A percentile compares a stretch with the other conserved stretches of the same genome.
Conservation (phyloP, 129 eudicot genomes). For the Artemisia tridentata region DNA sequence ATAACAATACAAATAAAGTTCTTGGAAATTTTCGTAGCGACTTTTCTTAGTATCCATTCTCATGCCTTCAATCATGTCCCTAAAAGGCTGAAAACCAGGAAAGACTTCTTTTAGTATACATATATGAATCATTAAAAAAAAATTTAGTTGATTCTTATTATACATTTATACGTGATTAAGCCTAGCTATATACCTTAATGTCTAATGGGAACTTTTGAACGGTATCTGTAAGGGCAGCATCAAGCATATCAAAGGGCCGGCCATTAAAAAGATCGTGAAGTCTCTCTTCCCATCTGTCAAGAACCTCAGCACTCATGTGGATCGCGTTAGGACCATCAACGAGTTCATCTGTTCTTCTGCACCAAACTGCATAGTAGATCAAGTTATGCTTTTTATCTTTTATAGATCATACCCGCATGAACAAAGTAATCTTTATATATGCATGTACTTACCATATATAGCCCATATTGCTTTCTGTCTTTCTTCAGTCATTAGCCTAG, state of each 20-base stretch:
- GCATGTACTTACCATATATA: slow-evolving; percentile 60
- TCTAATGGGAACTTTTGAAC: slow-evolving; percentile 71
- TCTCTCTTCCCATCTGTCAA: slow-evolving; percentile 91
- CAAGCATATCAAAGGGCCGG: slow-evolving; percentile 81
- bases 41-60: slow-evolving; percentile 77
- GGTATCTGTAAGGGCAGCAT: slow-evolving; percentile 82
- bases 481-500: slow-evolving; percentile 82
- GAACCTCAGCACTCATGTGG: slow-evolving; percentile 48
- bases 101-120: neutral
- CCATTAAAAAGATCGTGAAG: slow-evolving; percentile 75
- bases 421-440: neutral
- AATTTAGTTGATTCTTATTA: neutral
- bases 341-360: slow-evolving; percentile 89
- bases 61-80: slow-evolving; percentile 98
- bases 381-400: slow-evolving; percentile 7
- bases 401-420: slow-evolving; percentile 8
- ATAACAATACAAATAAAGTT: slow-evolving; percentile 78
- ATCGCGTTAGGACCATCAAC: slow-evolving; percentile 86
- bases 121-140: too few species aligned
- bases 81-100: slow-evolving; percentile 58
- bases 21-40: slow-evolving; percentile 70
- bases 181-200: slow-evolving; percentile 76
- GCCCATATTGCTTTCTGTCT: slow-evolving; percentile 94
- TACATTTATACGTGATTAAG: neutral
- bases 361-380: slow-evolving; percentile 62